Evolutionary conservation across 1,284 basidiomycete species (phyloP), one percentile per base, ranked within the genome.

Genomic region (Lentinus polychrous): DNA sequence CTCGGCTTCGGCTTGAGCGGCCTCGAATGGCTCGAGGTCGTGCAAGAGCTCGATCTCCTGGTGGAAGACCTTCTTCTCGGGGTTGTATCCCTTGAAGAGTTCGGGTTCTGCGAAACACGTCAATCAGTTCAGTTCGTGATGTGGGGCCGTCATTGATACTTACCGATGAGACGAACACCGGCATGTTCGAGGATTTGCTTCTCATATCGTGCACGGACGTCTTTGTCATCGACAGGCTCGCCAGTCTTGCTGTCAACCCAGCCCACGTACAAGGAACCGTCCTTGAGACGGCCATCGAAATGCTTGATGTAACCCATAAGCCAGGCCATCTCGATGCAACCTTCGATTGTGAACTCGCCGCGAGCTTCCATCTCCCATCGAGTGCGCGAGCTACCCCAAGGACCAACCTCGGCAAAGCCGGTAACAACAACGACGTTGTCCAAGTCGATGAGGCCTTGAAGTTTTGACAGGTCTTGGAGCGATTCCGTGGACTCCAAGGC

Each of bases 321-420:
- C 94, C 95, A 99, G 12, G 95, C 94, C 87, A 99, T 94, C 74
- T 99, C 95, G 60, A 99, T 96, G 63, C 91, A 91, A 40, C 94
- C 95, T 68, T 97, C 90, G 60, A 98, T 95, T 6, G 93, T 94
- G 69, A 96, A 88, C 63, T 94, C 83, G 32, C 94, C 93, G 43
- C 82, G 77, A 42, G 91, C 93, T 67, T 97, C 94, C 92, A 97
- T 96, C 74, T 99, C 94, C 95, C 95, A 99, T 57, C 95, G 84
- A n/a, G 95, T 99, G 57, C 96, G 86, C 18, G 94, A 87, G 61
- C 91, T 94, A 60, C 96, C 96, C 92, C 94, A 99, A 5, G 95
- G 96, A n/a, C 95, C 90, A 50, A 99, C 91, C 69, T 99, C 96
- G 39, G 88, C 95, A 66, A 93, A 98, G 57, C 96, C 96, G 48